A percentile compares a stretch with the other conserved stretches of the same genome.
These are phyloP conservation scores for Globisporangium takayamanum DNA, from an alignment of 352 stramenopile species.

Conservation along the genomic window DNA sequence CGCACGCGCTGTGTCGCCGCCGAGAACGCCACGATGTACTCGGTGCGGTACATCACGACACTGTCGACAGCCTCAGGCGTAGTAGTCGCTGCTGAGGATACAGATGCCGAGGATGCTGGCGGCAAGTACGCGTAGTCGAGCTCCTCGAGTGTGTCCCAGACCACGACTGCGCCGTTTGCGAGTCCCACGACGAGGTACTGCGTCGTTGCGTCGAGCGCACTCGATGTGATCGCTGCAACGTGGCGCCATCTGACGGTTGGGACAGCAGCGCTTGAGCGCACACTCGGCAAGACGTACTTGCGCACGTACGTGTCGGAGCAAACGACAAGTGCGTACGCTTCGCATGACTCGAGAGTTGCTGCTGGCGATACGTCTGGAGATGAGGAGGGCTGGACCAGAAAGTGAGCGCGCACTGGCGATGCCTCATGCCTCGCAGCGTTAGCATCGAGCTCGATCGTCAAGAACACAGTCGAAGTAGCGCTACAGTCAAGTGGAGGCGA, in stretches of 20 bases:
- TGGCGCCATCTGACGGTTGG: slow-evolving; percentile 23
- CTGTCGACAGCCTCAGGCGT: slow-evolving; percentile 4
- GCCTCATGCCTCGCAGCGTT: no score
- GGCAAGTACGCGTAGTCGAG: slow-evolving; percentile 28
- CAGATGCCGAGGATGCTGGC: not conserved
- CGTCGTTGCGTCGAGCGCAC: slow-evolving; percentile 32
- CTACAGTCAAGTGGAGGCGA: slow-evolving; percentile 4
- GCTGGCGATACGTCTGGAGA: not conserved
- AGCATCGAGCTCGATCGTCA: slow-evolving; percentile 6
- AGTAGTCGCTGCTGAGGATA: not conserved
- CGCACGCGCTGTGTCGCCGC: slow-evolving; percentile 24
- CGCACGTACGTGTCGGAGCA: slow-evolving; percentile 26
- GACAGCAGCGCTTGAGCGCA: not conserved
- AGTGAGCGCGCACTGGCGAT: not conserved
- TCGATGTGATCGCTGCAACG: slow-evolving; percentile 30
- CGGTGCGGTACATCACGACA: slow-evolving; percentile 20
- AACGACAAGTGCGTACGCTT: slow-evolving; percentile 28
- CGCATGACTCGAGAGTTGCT: not conserved
- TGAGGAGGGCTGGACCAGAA: slow-evolving; percentile 5
- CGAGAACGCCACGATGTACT: slow-evolving; percentile 33
- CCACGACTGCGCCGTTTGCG: slow-evolving; percentile 31
- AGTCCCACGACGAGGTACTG: slow-evolving; percentile 42
- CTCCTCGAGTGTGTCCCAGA: slow-evolving; percentile 54
- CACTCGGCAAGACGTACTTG: slow-evolving; percentile 22
- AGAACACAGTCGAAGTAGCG: not conserved